Conservation (phyloP, 257 asterid genomes). For the Perilla frutescens region DNA sequence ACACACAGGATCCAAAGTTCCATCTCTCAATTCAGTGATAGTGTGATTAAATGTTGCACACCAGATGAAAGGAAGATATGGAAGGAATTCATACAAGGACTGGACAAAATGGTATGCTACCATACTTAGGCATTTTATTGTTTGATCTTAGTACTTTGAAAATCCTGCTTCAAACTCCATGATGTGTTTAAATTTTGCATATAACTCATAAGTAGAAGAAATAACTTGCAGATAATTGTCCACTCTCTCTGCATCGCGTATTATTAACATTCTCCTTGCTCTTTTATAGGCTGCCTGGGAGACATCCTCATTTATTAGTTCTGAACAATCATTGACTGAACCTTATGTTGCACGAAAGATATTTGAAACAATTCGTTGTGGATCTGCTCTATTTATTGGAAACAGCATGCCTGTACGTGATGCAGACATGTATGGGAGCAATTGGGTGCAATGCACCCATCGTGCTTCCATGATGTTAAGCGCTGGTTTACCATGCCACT, state of each 20-base stretch:
- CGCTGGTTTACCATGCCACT: conserved; percentile 76
- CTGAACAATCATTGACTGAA: conserved; percentile 84
- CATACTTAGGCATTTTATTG: conserved; percentile 1
- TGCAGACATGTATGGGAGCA: conserved; percentile 87
- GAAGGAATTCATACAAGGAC: conserved; percentile 55
- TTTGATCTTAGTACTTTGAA: conserved; percentile 7
- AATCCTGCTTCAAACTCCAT: conserved; percentile 1
- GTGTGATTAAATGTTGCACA: conserved; percentile 52
- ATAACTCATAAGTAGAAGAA: conserved; percentile 2
- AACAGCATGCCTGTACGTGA: conserved; percentile 99
- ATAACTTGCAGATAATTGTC: background rate
- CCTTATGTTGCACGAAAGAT: conserved; percentile 83
- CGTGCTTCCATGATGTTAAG: conserved; percentile 48
- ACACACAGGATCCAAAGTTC: conserved; percentile 81
- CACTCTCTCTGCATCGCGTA: conserved; percentile 15
- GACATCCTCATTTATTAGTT: conserved; percentile 63
- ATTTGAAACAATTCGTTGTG: conserved; percentile 66
- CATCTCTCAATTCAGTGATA: conserved; percentile 59
- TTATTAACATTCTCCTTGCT: conserved; percentile 27
- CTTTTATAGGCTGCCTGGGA: conserved; percentile 81
- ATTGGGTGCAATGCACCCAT: conserved; percentile 56
- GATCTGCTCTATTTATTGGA: conserved; percentile 87
- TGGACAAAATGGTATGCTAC: conserved; percentile 74
- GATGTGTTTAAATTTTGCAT: background rate
- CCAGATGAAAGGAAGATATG: conserved; percentile 54